These are phyloP conservation scores for Termitomyces sp. DNA, from an alignment of 768 basidiomycete species.

Conservation along the genomic window DNA sequence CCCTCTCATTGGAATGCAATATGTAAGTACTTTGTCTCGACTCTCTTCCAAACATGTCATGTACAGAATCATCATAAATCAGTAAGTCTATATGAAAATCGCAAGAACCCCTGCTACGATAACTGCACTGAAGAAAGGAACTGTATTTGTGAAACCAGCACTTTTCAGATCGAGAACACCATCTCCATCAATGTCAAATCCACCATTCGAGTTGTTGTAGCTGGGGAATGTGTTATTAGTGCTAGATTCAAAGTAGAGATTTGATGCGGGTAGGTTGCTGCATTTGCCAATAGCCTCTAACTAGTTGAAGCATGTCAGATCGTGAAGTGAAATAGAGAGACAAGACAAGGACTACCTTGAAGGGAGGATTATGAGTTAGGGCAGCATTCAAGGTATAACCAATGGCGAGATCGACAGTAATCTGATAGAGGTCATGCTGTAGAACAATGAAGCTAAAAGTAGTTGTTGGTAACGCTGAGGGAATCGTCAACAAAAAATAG, in stretches of 20 bases:
- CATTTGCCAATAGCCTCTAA: conserved; percentile 79
- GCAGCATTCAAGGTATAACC: conserved; percentile 84
- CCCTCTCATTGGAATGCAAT: too few relatives aligned
- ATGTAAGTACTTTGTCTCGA: too few relatives aligned
- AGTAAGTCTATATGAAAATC: conserved; percentile 10
- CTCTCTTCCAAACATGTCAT: conserved; percentile 10
- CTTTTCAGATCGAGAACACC: conserved; percentile 26
- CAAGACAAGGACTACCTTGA: conserved; percentile 44
- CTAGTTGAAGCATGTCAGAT: conserved; percentile 24
- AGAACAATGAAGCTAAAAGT: conserved; percentile 75
- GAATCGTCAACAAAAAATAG: not conserved
- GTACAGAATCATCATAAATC: conserved; percentile 10
- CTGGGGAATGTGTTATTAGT: conserved; percentile 66
- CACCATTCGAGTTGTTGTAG: conserved; percentile 31
- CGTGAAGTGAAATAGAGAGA: not conserved
- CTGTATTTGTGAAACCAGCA: conserved; percentile 7
- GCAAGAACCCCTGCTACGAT: conserved; percentile 10
- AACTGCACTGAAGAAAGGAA: conserved; percentile 8
- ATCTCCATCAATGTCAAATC: conserved; percentile 35
- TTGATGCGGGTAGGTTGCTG: conserved; percentile 51
- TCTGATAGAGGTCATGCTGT: conserved; percentile 80
- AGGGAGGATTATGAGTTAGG: conserved; percentile 55
- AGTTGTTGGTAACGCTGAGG: not conserved
- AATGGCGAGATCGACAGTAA: conserved; percentile 87
- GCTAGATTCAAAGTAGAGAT: conserved; percentile 85